phyloP scores from a whole-genome alignment of 2,329 filamentous ascomycete species.

The Calonectria hawksworthii region DNA sequence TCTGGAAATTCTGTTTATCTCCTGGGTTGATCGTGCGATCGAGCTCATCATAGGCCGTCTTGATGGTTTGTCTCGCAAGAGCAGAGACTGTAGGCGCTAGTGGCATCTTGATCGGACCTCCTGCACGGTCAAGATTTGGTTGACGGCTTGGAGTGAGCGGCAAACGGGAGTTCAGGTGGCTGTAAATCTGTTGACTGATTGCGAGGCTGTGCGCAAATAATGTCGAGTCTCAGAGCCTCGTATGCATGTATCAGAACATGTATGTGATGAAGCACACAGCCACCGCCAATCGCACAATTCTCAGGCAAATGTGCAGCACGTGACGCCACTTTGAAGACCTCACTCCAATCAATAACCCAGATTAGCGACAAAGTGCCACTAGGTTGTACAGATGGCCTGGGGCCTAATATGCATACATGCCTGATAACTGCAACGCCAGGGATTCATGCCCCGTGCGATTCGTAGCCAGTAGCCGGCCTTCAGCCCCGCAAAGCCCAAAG shows the following conservation, averaged over 20 bases:
- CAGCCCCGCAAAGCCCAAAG: background rate
- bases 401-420: background rate
- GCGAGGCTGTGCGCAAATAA: background rate
- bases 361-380: background rate
- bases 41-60: slow-evolving; percentile 26
- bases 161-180: background rate
- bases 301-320: background rate
- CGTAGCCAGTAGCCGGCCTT: background rate
- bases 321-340: background rate
- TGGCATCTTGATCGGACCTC: slow-evolving; percentile 17
- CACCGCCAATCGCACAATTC: background rate
- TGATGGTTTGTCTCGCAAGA: slow-evolving; percentile 21
- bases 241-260: background rate
- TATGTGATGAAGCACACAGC: background rate
- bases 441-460: background rate
- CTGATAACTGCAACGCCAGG: background rate
- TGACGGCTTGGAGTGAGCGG: background rate
- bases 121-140: background rate
- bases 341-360: background rate
- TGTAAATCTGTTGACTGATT: background rate
- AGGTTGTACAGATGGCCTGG: background rate
- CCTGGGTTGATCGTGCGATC: slow-evolving; percentile 16
- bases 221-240: background rate
- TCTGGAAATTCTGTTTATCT: slow-evolving; percentile 20
- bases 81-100: slow-evolving; percentile 15